phyloP scores from a whole-genome alignment of 1,139 yeast genomes.

The Kurtzmaniella natalensis region DNA sequence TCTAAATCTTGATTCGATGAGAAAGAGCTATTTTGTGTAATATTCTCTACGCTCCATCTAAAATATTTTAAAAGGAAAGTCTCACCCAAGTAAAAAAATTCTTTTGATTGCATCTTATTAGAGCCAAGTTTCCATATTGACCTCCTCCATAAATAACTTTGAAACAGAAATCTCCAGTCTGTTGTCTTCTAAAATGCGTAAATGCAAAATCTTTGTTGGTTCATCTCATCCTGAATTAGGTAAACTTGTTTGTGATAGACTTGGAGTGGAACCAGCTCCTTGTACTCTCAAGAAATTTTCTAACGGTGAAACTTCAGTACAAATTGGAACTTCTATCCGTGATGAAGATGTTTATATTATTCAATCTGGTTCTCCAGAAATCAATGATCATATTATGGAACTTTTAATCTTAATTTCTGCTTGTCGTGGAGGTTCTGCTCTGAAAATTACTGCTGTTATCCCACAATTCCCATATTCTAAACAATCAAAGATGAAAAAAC shows the following conservation, averaged over 20 bases:
- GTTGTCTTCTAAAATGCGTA: slow-evolving; percentile 68
- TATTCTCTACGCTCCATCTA: background rate
- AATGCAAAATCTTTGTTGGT: slow-evolving; percentile 95
- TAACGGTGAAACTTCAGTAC: slow-evolving; percentile 96
- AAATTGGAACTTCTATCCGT: slow-evolving; percentile 89
- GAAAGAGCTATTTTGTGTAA: slow-evolving; percentile 1
- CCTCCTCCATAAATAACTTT: slow-evolving; percentile 4
- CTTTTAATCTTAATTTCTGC: slow-evolving; percentile 88
- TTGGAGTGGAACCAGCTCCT: slow-evolving; percentile 95
- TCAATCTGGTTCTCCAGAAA: slow-evolving; percentile 84
- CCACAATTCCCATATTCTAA: slow-evolving; percentile 98
- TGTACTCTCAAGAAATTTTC: slow-evolving; percentile 87
- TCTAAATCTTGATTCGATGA: background rate
- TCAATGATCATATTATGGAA: slow-evolving; percentile 97
- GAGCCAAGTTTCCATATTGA: slow-evolving; percentile 6
- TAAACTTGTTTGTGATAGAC: slow-evolving; percentile 76
- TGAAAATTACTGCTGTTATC: slow-evolving; percentile 92
- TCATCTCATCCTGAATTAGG: slow-evolving; percentile 96
- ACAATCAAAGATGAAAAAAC: slow-evolving; percentile 97
- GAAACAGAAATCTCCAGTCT: slow-evolving; percentile 2
- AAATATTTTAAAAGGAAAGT: background rate
- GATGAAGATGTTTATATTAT: slow-evolving; percentile 96
- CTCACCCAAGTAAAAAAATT: no score
- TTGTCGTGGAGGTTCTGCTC: slow-evolving; percentile 96
- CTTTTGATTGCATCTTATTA: slow-evolving; percentile 2